Percentiles rank a stretch among this genome's conserved stretches.
These are phyloP conservation scores for Penicillium sp. DNA, from an alignment of 2,329 filamentous ascomycete species.

Conservation along the genomic window DNA sequence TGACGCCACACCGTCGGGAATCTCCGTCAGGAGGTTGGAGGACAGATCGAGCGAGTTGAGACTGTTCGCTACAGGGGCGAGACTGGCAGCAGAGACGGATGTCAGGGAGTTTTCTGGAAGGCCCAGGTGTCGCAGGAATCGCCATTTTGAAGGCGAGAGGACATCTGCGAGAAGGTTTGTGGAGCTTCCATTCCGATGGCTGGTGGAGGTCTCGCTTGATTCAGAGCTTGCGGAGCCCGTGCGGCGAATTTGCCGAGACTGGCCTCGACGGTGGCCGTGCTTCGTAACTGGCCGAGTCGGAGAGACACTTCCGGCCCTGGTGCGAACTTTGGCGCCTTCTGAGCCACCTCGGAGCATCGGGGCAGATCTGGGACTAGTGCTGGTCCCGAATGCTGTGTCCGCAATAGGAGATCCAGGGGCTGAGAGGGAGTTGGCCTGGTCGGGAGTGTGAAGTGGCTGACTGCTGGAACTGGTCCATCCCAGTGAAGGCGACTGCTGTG, in stretches of 20 bases:
- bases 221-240: constrained; percentile 92
- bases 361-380: constrained; percentile 48
- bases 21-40: constrained; percentile 86
- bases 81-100: constrained; percentile 68
- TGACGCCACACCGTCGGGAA: constrained; percentile 84
- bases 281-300: constrained; percentile 74
- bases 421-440: constrained; percentile 62
- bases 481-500: constrained; percentile 73
- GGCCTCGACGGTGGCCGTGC: constrained; percentile 63
- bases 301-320: constrained; percentile 70
- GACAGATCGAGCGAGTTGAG: constrained; percentile 91
- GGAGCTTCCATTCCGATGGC: constrained; percentile 61
- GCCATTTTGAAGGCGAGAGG: constrained; percentile 85
- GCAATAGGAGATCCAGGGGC: constrained; percentile 63
- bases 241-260: constrained; percentile 71
- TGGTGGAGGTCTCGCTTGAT: constrained; percentile 62
- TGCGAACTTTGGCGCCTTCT: constrained; percentile 39
- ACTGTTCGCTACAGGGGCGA: constrained; percentile 80
- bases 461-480: constrained; percentile 63
- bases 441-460: constrained; percentile 59
- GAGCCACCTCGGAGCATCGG: constrained; percentile 59
- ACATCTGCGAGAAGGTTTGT: constrained; percentile 72
- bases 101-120: constrained; percentile 89
- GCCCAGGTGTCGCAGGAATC: constrained; percentile 87
- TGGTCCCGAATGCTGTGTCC: constrained; percentile 47